Evolutionary conservation across 495 filamentous ascomycete genomes (phyloP), one percentile per base, ranked within the genome.

Genomic region (Xylaria curta): DNA sequence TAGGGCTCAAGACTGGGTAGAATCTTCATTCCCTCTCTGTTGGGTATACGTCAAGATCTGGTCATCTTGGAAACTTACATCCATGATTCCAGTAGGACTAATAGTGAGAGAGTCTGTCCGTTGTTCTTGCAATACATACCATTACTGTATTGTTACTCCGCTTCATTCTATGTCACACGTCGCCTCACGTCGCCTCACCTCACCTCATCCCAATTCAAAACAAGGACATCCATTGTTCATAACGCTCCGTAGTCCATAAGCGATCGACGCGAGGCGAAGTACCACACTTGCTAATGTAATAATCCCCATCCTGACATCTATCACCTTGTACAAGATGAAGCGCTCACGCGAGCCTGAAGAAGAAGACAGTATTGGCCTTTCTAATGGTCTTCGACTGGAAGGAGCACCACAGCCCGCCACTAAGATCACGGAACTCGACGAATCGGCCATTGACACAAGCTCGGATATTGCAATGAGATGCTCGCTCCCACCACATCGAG

Each of bases 401-500:
- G 78, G 70, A 69, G 68, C 54, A 71, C 38, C 40, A 65, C 66
- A 68, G 59, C 70, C 75, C 53, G 66, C 82, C 28, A 68, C 81
- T 49, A 86, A 86, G 64, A 82, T 85, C 74, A 68, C 81, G 44
- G 85, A 79, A 49, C 73, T 85, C 21, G 85, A 85, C 70, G 77
- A 79, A 31, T 76, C 73, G 15, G 76, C 80, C 36, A 73, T 77
- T 21, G 75, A 68, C 71, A 70, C 72, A 38, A 69, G n/a, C 38
- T 69, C 40, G 51, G 68, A 73, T 19, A 60, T 79, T 74, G 82
- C 87, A 26, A 94, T 94, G 90, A 87, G 82, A 79, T 97, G 94
- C 82, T 90, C 89, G 17, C 87, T 97, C 21, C 93, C 94, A 53
- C 92, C 92, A 4, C 94, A 97, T 79, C 83, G 84, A 70, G 87